Base-by-base conservation (phyloP, 768 basidiomycete species). In the Kwoniella sp. region DNA sequence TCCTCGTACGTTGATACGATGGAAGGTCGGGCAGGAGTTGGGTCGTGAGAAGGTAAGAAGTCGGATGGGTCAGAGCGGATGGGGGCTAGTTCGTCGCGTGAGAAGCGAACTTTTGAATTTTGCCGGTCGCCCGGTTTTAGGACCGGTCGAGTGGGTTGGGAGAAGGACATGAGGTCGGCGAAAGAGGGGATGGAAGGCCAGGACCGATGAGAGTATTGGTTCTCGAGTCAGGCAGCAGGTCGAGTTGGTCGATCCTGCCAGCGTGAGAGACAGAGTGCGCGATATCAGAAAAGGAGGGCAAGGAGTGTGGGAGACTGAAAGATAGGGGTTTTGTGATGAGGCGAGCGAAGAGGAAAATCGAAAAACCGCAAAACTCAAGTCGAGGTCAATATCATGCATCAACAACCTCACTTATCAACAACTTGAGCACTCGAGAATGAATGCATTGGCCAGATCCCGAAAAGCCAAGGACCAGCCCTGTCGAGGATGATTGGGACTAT, bases 21-120 rank as follows among this genome's bases (percentile, higher is more conserved):
- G 23, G 58, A 55, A 17, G 54, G 2, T 64, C 61, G 52, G 4
- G 60, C 31, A 11, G 53, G 62, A 41, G 31, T 50, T 22, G 55
- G 67, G 34, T 61, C 63, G 45, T 64, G 60, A 47, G 67, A 58
- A 4, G 66, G 61, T 9, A 66, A 45, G 20, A 63, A 67, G 50
- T 73, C 72, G 7, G 72, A 71, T 0, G 69, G 66, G 28, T 66
- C 64, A 26, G 73, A 69, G 22, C 65, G 63, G 11, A 71, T 45
- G 0, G 73, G 70, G 11, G 67, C 68, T 23, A 69, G 62, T 13
- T 73, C 72, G 25, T 64, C 66, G 4, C 73, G 67, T 26, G 64
- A 67, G 65, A 74, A 74, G 1, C 73, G 61, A 41, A 74, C 73
- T 51, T 65, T 67, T 11, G 70, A 71, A 23, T 61, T 25, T 53